Percentiles rank a stretch among this genome's conserved stretches.
These are phyloP conservation scores for Agroathelia rolfsii DNA, from an alignment of 1,284 basidiomycete species.

Conservation along the genomic window DNA sequence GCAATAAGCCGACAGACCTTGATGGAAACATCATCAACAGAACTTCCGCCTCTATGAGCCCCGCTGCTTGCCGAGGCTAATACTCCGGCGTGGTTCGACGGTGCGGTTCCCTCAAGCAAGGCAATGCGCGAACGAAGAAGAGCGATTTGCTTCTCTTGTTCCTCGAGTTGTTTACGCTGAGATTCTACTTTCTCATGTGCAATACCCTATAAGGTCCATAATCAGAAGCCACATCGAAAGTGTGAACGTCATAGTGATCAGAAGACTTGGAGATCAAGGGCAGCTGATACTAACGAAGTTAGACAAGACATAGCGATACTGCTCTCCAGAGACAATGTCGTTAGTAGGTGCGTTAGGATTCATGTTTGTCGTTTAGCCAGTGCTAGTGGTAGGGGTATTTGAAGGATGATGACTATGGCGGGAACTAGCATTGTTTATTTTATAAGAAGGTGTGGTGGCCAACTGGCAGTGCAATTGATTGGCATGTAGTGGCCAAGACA, in stretches of 20 bases:
- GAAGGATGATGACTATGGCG: too few species aligned
- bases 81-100: conserved; percentile 23
- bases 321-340: conserved; percentile 58
- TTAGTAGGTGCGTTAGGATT: too few species aligned
- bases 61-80: too few species aligned
- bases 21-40: conserved; percentile 78
- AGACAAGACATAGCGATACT: conserved; percentile 69
- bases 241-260: too few species aligned
- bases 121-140: conserved; percentile 58
- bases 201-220: conserved; percentile 42
- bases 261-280: conserved; percentile 1
- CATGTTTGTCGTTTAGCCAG: too few species aligned
- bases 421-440: too few species aligned
- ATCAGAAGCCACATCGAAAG: neutral
- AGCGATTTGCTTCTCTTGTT: conserved; percentile 74
- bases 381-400: too few species aligned
- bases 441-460: too few species aligned
- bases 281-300: conserved; percentile 52
- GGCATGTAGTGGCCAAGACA: too few species aligned
- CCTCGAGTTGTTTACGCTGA: conserved; percentile 65
- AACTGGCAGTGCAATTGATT: too few species aligned
- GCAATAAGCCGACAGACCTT: conserved; percentile 34
- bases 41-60: conserved; percentile 52
- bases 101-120: conserved; percentile 54
- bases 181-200: conserved; percentile 81